Evolutionary conservation across 805 yeast species (phyloP), one percentile per base, ranked within the genome.

Genomic region (Spathaspora sp.): DNA sequence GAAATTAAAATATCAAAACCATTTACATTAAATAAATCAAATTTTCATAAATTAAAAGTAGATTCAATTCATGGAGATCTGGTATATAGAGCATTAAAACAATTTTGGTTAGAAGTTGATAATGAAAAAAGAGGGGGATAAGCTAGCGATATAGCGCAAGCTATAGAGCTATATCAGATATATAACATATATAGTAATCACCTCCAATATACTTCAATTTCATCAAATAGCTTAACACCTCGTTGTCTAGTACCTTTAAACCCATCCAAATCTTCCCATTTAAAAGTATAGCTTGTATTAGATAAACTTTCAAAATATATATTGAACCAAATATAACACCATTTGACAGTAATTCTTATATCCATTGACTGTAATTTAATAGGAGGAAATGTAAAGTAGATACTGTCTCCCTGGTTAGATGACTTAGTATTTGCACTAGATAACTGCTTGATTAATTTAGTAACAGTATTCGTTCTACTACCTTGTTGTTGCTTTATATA

Each of bases 261-360:
- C 0, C 96, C 96, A 65, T 88, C 96, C 57, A 86, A 69, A 0
- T 79, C 76, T 2, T 72, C 70, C 73, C 73, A 67, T 9, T 18
- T 23, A 11, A 47, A 46, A 5, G 6, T 18, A 35, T n/a, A 6
- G 29, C 47, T 45, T 5, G 5, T 14, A 11, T 16, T 42, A 4
- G 26, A 2, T 3, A 12, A 12, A 18, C 44, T 42, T 55, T 79
- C 83, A 63, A 77, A 75, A 52, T 64, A 69, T 1, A 71, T 46
- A 52, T 80, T 79, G 51, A 78, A 64, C 55, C 55, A 53, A 12
- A 47, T 17, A 39, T 53, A 53, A 26, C 50, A 49, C 47, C 48
- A 46, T 20, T 42, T 48, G 20, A 32, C 17, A 3, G 46, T 43
- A 19, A 52, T 26, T 17, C 43, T 28, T 9, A 52, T 29, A 46